Evolutionary conservation across 179 eudicot genomes (phyloP).

Genomic region (Drosera spatulata): DNA sequence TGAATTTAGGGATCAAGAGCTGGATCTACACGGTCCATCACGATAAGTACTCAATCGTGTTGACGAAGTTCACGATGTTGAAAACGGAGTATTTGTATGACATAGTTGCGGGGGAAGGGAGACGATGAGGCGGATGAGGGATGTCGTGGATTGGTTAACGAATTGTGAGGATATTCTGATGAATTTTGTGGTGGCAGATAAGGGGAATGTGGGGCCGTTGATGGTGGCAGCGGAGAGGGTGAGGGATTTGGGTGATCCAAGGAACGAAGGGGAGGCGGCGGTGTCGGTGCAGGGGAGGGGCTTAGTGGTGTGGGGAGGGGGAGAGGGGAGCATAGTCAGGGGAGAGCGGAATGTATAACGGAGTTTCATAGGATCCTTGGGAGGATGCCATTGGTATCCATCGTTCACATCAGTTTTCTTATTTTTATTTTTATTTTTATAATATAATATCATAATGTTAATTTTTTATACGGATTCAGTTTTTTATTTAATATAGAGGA

Average conservation of each 20-base stretch:
- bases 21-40: constrained; percentile 91
- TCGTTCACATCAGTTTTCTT: too few relatives aligned
- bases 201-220: constrained; percentile 34
- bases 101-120: constrained; percentile 39
- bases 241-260: constrained; percentile 74
- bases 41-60: constrained; percentile 58
- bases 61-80: constrained; percentile 69
- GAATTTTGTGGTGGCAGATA: constrained; percentile 69
- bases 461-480: too few relatives aligned
- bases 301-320: constrained; percentile 48
- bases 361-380: constrained; percentile 48
- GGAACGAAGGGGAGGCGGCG: constrained; percentile 24
- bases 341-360: constrained; percentile 69
- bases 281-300: constrained; percentile 28
- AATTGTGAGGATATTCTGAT: constrained; percentile 90
- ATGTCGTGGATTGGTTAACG: constrained; percentile 43
- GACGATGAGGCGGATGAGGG: constrained; percentile 19
- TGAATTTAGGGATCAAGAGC: constrained; percentile 28
- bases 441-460: too few relatives aligned
- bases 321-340: constrained; percentile 62
- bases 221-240: constrained; percentile 51
- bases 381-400: constrained; percentile 43
- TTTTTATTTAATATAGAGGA: too few relatives aligned
- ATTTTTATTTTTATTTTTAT: too few relatives aligned
- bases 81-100: constrained; percentile 21